Conservation (phyloP, 139 green algal species). For the Chlorella vulgaris region DNA sequence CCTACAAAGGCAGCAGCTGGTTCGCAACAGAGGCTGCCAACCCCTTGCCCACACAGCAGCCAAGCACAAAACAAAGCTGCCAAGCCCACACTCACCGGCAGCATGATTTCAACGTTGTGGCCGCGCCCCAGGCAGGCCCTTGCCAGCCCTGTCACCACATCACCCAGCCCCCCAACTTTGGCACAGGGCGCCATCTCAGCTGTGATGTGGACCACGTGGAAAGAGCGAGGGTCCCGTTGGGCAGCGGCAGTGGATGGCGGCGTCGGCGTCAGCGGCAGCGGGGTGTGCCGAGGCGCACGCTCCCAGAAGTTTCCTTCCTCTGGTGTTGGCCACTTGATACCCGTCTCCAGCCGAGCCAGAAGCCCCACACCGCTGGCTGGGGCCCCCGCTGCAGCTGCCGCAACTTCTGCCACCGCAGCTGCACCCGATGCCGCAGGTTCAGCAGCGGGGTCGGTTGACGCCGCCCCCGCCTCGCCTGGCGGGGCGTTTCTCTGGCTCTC, state of each 20-base stretch:
- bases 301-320: constrained; percentile 49
- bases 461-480: no score
- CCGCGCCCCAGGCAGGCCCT: constrained; percentile 69
- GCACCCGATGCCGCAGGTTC: no score
- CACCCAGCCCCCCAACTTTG: constrained; percentile 96
- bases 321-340: constrained; percentile 53
- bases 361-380: not conserved
- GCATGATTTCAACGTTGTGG: constrained; percentile 79
- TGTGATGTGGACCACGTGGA: constrained; percentile 90
- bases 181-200: constrained; percentile 94
- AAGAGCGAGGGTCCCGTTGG: constrained; percentile 37
- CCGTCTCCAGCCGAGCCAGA: constrained; percentile 37
- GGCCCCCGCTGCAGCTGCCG: no score
- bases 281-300: constrained; percentile 21
- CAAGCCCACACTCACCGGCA: constrained; percentile 39
- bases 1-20: no score
- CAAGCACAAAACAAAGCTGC: not conserved
- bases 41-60: no score
- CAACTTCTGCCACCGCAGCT: no score
- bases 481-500: no score
- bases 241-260: no score
- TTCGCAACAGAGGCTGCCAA: no score
- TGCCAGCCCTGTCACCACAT: constrained; percentile 88
- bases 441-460: no score
- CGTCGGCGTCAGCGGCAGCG: constrained; percentile 4